A percentile compares a stretch with the other conserved stretches of the same genome.
Conservation (phyloP, 352 stramenopile genomes). For the Pythium biforme region DNA sequence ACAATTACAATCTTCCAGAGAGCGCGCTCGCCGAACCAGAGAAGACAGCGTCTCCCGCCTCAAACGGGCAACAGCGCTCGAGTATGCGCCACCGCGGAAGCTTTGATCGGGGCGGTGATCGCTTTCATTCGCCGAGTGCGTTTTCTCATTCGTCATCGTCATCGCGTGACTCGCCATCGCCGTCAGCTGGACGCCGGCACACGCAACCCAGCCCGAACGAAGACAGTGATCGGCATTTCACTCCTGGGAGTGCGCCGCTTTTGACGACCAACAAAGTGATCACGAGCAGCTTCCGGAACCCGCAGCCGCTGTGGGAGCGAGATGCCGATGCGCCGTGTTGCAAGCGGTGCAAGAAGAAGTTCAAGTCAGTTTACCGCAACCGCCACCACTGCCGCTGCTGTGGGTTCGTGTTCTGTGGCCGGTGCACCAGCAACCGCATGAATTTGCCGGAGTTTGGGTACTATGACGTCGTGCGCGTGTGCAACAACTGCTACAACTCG, state of each 20-base stretch:
- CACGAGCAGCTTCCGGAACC: conserved; percentile 61
- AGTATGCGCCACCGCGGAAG: conserved; percentile 13
- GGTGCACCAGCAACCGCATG: conserved; percentile 83
- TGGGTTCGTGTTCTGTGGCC: conserved; percentile 81
- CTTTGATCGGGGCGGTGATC: conserved; percentile 20
- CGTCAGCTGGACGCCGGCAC: conserved; percentile 15
- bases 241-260: conserved; percentile 58
- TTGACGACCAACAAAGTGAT: conserved; percentile 70
- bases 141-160: conserved; percentile 35
- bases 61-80: conserved; percentile 26
- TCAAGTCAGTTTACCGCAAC: conserved; percentile 80
- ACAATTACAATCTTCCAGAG: conserved; percentile 83
- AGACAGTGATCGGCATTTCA: conserved; percentile 38
- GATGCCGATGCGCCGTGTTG: conserved; percentile 81
- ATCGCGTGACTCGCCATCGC: conserved; percentile 17
- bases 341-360: conserved; percentile 90
- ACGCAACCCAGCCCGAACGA: conserved; percentile 23
- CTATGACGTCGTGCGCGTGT: conserved; percentile 85
- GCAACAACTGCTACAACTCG: conserved; percentile 77
- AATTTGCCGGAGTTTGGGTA: conserved; percentile 86
- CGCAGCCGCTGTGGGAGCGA: conserved; percentile 82
- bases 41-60: conserved; percentile 37
- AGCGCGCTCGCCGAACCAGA: conserved; percentile 51
- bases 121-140: conserved; percentile 33
- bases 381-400: conserved; percentile 84